Evolutionary conservation across 2,329 filamentous ascomycete genomes (phyloP).

Genomic region (Aspergillus carbonarius): DNA sequence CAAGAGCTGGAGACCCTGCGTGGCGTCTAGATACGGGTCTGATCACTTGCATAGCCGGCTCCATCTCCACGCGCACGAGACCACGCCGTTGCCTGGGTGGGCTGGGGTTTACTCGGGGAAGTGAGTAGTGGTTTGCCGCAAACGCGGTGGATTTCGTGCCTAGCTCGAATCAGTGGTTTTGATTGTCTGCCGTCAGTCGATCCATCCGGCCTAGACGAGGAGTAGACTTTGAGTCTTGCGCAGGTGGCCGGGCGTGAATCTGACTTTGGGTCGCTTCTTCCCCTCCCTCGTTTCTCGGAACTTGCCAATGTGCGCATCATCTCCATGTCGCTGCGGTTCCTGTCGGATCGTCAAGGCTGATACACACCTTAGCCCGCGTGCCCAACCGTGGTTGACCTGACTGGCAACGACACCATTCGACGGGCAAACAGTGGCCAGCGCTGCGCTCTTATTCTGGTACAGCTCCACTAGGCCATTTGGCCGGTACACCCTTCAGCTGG

Average conservation of each 20-base stretch:
- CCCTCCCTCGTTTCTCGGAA: constrained; percentile 10
- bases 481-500: constrained; percentile 20
- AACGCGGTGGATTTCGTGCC: constrained; percentile 27
- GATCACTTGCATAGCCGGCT: constrained; percentile 39
- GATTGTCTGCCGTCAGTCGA: constrained; percentile 18
- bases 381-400: constrained; percentile 33
- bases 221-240: constrained; percentile 25
- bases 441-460: constrained; percentile 19
- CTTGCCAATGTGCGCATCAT: constrained; percentile 36
- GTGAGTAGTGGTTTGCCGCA: constrained; percentile 25
- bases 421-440: constrained; percentile 22
- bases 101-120: constrained; percentile 26
- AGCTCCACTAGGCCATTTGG: constrained; percentile 22
- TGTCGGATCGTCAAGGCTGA: constrained; percentile 34
- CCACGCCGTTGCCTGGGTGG: constrained; percentile 26
- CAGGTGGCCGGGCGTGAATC: constrained; percentile 24
- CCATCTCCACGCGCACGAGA: constrained; percentile 27
- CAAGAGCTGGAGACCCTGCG: constrained; percentile 22
- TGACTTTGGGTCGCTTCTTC: constrained; percentile 14
- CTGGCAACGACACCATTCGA: constrained; percentile 22
- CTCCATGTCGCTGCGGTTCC: constrained; percentile 26
- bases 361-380: constrained; percentile 24
- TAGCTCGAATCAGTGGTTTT: constrained; percentile 20
- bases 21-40: constrained; percentile 26
- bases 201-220: constrained; percentile 21